Conservation (phyloP, 345 rosid species). For the Excoecaria cochinchinensis region DNA sequence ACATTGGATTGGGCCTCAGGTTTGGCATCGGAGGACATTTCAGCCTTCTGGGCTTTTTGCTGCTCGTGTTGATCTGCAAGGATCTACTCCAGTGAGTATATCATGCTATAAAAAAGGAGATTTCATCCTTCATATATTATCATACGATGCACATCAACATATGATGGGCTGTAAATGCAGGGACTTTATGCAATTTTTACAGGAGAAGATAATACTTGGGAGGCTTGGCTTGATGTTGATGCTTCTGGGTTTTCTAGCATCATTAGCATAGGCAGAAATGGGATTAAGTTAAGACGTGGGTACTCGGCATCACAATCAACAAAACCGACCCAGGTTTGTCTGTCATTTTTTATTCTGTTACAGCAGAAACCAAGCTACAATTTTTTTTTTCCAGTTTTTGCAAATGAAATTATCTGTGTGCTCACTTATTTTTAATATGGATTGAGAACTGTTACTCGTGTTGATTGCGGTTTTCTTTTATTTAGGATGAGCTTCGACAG, state of each 20-base stretch:
- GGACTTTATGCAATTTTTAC: constrained; percentile 93
- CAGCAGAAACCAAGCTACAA: constrained; percentile 6
- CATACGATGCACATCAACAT: constrained; percentile 14
- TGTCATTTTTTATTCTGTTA: background rate
- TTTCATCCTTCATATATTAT: constrained; percentile 14
- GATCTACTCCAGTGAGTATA: constrained; percentile 65
- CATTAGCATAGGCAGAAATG: constrained; percentile 62
- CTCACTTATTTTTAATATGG: background rate
- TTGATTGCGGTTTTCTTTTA: background rate
- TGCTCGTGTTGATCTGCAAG: constrained; percentile 90
- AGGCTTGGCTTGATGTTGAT: constrained; percentile 87
- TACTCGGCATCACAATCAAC: constrained; percentile 62
- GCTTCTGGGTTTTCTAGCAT: constrained; percentile 72
- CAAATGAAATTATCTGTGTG: too few relatives aligned
- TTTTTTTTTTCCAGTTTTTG: background rate
- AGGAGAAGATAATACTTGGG: constrained; percentile 96
- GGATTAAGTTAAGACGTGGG: constrained; percentile 90
- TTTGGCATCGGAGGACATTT: constrained; percentile 94
- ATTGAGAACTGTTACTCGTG: background rate
- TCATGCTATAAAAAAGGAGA: constrained; percentile 13
- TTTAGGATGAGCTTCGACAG: constrained; percentile 81
- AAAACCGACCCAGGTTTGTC: constrained; percentile 80
- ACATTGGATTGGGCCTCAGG: constrained; percentile 45
- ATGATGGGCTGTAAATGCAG: constrained; percentile 37
- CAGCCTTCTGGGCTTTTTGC: constrained; percentile 96